phyloP scores from a whole-genome alignment of 2,329 filamentous ascomycete species.

The Microcera coccophila region DNA sequence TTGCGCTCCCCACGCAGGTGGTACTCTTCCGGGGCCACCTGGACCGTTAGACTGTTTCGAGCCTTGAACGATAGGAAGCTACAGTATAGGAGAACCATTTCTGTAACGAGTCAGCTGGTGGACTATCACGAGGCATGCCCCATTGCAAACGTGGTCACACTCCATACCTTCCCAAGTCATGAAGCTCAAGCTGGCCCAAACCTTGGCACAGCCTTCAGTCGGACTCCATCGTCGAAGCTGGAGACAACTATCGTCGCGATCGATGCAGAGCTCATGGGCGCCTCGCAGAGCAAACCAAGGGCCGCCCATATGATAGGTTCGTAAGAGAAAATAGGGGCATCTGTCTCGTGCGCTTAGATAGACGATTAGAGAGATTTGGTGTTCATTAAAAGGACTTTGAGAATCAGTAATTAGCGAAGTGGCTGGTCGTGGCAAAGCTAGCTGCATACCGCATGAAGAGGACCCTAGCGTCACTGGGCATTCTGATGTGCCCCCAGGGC shows the following conservation, averaged over 20 bases:
- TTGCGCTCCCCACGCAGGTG: slow-evolving; percentile 45
- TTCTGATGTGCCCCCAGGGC: slow-evolving; percentile 40
- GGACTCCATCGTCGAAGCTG: slow-evolving; percentile 51
- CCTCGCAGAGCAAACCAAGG: slow-evolving; percentile 49
- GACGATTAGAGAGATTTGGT: slow-evolving; percentile 51
- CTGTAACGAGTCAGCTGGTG: slow-evolving; percentile 35
- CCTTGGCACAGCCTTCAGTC: slow-evolving; percentile 39
- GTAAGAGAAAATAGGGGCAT: slow-evolving; percentile 46
- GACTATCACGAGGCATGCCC: neutral
- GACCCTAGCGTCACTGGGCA: slow-evolving; percentile 47
- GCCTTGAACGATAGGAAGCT: slow-evolving; percentile 56
- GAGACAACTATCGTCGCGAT: slow-evolving; percentile 46
- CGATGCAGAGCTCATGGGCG: slow-evolving; percentile 52
- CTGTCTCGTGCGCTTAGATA: slow-evolving; percentile 44
- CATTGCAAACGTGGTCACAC: no score
- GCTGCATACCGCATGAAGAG: slow-evolving; percentile 50
- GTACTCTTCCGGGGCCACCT: slow-evolving; percentile 45
- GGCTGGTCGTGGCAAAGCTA: neutral
- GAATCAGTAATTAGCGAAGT: slow-evolving; percentile 6
- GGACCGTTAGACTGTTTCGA: slow-evolving; percentile 43
- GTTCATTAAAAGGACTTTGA: slow-evolving; percentile 51
- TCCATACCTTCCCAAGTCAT: slow-evolving; percentile 57
- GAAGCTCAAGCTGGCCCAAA: slow-evolving; percentile 55
- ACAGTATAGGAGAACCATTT: slow-evolving; percentile 57
- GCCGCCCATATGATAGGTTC: slow-evolving; percentile 37